Percentiles rank a stretch among this genome's conserved stretches.
These are phyloP conservation scores for Suhomyces kilbournensis DNA, from an alignment of 805 yeast genomes.

Conservation along the genomic window DNA sequence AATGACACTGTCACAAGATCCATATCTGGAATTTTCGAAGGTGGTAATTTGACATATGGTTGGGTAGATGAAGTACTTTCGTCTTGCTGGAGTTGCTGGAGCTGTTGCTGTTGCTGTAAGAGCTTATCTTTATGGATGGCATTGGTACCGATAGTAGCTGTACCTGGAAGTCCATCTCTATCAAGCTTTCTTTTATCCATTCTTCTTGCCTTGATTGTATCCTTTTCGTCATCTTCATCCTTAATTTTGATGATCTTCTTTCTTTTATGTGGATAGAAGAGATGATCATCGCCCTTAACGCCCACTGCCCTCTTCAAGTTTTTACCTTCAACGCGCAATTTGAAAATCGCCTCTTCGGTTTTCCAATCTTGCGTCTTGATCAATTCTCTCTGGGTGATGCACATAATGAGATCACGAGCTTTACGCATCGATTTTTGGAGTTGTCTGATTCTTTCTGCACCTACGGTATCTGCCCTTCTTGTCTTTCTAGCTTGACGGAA, in stretches of 20 bases:
- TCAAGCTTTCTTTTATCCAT: constrained; percentile 22
- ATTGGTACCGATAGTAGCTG: constrained; percentile 12
- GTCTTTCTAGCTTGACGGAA: constrained; percentile 95
- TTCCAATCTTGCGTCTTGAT: constrained; percentile 59
- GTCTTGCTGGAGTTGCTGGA: constrained; percentile 5
- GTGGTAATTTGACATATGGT: constrained; percentile 83
- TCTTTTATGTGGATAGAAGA: constrained; percentile 72
- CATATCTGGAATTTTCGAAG: constrained; percentile 90
- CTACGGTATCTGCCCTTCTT: constrained; percentile 87
- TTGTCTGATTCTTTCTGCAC: constrained; percentile 75
- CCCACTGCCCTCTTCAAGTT: constrained; percentile 69
- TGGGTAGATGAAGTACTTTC: constrained; percentile 42
- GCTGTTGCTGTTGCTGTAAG: constrained; percentile 10
- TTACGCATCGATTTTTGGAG: constrained; percentile 73
- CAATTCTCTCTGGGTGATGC: constrained; percentile 74
- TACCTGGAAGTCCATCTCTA: constrained; percentile 13
- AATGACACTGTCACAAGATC: constrained; percentile 80
- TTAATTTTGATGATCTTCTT: constrained; percentile 44
- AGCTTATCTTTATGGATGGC: constrained; percentile 13
- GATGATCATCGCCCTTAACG: constrained; percentile 81
- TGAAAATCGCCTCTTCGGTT: constrained; percentile 65
- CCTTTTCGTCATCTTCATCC: constrained; percentile 37
- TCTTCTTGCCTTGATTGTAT: constrained; percentile 17
- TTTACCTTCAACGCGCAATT: constrained; percentile 69
- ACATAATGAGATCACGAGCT: constrained; percentile 64